Conservation (phyloP, 306 rosid genomes). For the Gynostemma pentaphyllum region DNA sequence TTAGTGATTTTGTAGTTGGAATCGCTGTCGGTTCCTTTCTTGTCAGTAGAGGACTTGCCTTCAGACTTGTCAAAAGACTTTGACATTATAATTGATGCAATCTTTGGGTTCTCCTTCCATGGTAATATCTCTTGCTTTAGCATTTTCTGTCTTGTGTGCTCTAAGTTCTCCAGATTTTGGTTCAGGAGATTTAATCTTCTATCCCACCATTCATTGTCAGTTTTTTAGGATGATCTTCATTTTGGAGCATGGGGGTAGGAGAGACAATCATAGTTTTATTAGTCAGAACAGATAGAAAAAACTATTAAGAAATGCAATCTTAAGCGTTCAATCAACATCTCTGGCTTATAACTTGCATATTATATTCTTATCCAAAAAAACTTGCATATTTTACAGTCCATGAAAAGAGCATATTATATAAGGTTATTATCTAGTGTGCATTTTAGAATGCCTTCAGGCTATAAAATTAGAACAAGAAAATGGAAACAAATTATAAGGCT, state of each 20-base stretch:
- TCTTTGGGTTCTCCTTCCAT: slow-evolving; percentile 93
- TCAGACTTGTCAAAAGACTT: slow-evolving; percentile 56
- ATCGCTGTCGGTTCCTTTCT: slow-evolving; percentile 72
- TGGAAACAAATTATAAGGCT: too few species aligned
- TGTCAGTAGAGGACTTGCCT: slow-evolving; percentile 67
- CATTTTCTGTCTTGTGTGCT: background rate
- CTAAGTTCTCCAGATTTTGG: background rate
- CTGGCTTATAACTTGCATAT: background rate
- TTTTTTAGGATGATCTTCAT: background rate
- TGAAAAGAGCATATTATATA: background rate
- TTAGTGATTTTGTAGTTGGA: slow-evolving; percentile 54
- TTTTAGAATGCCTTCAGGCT: background rate
- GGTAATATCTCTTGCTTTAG: slow-evolving; percentile 32
- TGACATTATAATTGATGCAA: slow-evolving; percentile 69
- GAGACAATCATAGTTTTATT: background rate
- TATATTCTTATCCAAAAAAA: too few species aligned
- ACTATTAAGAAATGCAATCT: background rate
- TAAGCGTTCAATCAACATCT: background rate
- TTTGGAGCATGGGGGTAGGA: background rate
- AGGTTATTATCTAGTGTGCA: background rate
- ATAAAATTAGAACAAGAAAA: background rate
- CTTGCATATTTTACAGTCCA: background rate
- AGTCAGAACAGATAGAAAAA: background rate
- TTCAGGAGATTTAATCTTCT: background rate
- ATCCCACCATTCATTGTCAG: background rate